Evolutionary conservation across 768 basidiomycete species (phyloP), one percentile per base, ranked within the genome.

Genomic region (Tylopilus vinaceipallidus): DNA sequence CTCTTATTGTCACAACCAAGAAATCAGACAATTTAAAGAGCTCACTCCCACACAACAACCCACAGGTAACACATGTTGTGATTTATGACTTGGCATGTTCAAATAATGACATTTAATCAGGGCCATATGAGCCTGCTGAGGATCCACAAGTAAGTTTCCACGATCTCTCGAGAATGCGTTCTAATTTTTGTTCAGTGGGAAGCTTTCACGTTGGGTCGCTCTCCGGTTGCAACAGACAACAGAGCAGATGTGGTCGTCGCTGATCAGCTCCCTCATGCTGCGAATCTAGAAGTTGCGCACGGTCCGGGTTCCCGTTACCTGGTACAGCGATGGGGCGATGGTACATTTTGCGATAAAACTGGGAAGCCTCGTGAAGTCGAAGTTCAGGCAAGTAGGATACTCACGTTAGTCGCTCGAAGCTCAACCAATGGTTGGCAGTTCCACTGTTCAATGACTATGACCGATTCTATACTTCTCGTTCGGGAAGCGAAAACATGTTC

Each of bases 11-110:
- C 94, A 99, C 73, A 90, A 94, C 68, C 80, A 83, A 44, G 86
- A 97, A 71, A 92, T 98, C 53, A 86, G 95, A 50, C 97, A 99
- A 71, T 99, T 98, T 77, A 88, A 88, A 70, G 93, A 94, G 67
- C 73, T 88, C 51, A 64, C 74, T 57, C 83, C 81, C 63, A 68
- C 80, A 46, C 84, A 84, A 55, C 74, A 81, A 42, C 80, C 83
- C 57, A 75, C 84, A 69, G 88, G 88, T 84, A 73, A 75, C 50
- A 57, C 52, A 37, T 52, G 42, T 45, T 42, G 53, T 49, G 50
- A 56, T 62, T 60, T 50, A 57, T 59, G 16, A 19, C 13, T 36
- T 39, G 52, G 61, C 20, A 13, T 45, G 22, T 55, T 56, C 56
- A 67, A 43, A 54, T 57, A 36, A 61, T 60, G 46, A 33, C 50